These are phyloP conservation scores for Musa itinerans DNA, from an alignment of 176 grass and related monocot genomes.

Conservation along the genomic window DNA sequence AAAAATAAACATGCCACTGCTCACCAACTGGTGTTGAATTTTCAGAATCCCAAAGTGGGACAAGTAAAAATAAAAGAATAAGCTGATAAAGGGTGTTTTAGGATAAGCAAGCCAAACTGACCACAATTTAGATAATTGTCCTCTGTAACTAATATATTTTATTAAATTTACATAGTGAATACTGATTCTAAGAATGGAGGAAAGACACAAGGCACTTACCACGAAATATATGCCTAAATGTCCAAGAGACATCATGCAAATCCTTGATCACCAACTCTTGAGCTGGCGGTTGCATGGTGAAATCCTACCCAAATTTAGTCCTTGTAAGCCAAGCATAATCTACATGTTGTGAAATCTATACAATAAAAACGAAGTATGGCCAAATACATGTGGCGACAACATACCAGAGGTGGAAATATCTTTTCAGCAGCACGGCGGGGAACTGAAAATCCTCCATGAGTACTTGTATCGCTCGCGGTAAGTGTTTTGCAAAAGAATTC, in stretches of 20 bases:
- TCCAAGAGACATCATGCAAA: constrained; percentile 93
- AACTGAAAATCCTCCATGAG: constrained; percentile 94
- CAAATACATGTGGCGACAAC: constrained; percentile 23
- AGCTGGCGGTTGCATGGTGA: constrained; percentile 89
- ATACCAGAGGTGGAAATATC: constrained; percentile 98
- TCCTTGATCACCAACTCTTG: constrained; percentile 92
- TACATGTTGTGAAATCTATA: constrained; percentile 6
- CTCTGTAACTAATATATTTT: too few species aligned
- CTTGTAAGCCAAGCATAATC: constrained; percentile 41
- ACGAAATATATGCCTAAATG: constrained; percentile 85
- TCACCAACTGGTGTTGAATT: too few species aligned
- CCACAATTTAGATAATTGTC: too few species aligned
- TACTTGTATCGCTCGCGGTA: constrained; percentile 91
- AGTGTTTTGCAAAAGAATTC: constrained; percentile 98
- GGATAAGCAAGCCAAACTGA: not conserved
- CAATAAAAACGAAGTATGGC: not conserved
- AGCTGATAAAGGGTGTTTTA: not conserved
- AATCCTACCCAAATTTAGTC: constrained; percentile 77
- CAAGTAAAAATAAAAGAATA: too few species aligned
- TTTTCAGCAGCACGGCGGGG: constrained; percentile 93
- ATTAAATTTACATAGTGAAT: not conserved
- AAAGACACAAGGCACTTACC: constrained; percentile 31
- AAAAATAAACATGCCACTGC: too few species aligned
- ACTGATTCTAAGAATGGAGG: not conserved
- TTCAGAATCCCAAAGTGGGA: too few species aligned